Evolutionary conservation across 1,284 basidiomycete species (phyloP), one percentile per base, ranked within the genome.

Genomic region (Omphalotus olearius): DNA sequence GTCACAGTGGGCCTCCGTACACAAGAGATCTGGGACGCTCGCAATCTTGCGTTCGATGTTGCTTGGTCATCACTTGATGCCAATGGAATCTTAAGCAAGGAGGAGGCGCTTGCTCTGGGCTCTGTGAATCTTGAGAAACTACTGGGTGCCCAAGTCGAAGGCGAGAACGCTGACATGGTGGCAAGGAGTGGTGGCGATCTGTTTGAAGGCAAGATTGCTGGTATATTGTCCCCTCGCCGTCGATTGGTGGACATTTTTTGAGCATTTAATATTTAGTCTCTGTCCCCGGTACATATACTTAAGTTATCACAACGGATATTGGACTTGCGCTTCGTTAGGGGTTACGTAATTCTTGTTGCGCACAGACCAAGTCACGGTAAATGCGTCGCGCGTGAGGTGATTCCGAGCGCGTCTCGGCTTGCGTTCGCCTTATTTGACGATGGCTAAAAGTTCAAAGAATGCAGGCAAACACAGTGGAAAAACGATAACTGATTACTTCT

Each of bases 1-100:
- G 79, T 85, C 26, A 76, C 67, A 2, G 78, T 85, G 25, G 89
- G 81, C 0, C 68, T 90, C 25, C 82, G 80, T 37, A 70, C 80
- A 38, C 56, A 71, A 41, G 73, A 80, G 28, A 73, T 74, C n/a
- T 91, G 85, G 81, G 74, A 77, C 57, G 82, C 83, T 0, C 70
- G 82, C 7, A 87, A 86, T 57, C 73, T 85, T 4, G 75, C 85
- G 5, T 88, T 88, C 63, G 88, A 91, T 57, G 69, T 83, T 33
- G 83, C 79, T 16, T 88, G 85, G 85, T 65, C 73, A 53, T 84
- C 88, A 23, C 75, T 80, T 18, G 77, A 79, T 55, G 69, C 74
- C 6, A 67, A 70, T 2, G 77, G 75, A 4, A 61, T 67, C 3
- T 69, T 90, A 23, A 62, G 61, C 42, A 72, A 73, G 56, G 59